These are phyloP conservation scores for Lactarius sanguifluus DNA, from an alignment of 768 basidiomycete species.

Conservation along the genomic window DNA sequence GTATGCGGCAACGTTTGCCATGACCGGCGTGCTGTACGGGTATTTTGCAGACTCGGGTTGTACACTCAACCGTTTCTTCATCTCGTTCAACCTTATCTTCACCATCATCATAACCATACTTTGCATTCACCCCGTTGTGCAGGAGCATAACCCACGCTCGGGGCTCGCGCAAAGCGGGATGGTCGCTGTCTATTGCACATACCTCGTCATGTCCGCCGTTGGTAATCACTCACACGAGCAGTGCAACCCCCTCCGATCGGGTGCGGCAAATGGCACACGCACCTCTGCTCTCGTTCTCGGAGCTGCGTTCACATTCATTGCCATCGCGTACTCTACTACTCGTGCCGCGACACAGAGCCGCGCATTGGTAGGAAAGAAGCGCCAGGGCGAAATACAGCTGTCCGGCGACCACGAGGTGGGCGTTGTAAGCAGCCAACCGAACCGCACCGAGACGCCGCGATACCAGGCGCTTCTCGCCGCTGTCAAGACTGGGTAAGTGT, in stretches of 20 bases:
- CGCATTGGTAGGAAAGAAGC: conserved; percentile 79
- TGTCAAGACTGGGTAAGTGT: conserved; percentile 85
- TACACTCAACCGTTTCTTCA: conserved; percentile 94
- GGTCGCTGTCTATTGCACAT: conserved; percentile 98
- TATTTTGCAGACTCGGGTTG: conserved; percentile 90
- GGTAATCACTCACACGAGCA: conserved; percentile 83
- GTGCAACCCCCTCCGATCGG: conserved; percentile 84
- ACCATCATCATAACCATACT: conserved; percentile 77
- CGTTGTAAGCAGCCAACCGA: conserved; percentile 81
- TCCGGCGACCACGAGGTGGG: conserved; percentile 63
- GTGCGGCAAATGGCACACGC: conserved; percentile 57
- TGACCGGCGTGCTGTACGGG: conserved; percentile 86
- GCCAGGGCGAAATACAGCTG: conserved; percentile 62
- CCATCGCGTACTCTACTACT: conserved; percentile 96
- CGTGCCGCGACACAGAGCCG: conserved; percentile 94
- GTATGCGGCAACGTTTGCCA: conserved; percentile 79
- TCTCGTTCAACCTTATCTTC: conserved; percentile 87
- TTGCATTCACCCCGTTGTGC: conserved; percentile 81
- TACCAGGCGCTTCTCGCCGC: conserved; percentile 95
- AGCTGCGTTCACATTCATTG: conserved; percentile 94
- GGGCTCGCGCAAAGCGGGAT: conserved; percentile 94
- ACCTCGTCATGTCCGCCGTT: conserved; percentile 90
- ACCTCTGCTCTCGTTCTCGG: conserved; percentile 88
- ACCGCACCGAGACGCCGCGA: conserved; percentile 78
- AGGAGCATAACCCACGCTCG: conserved; percentile 90